Evolutionary conservation across 31 red algal genomes (phyloP), one percentile per base, ranked within the genome.

Genomic region (Bonnemaisonia californica): DNA sequence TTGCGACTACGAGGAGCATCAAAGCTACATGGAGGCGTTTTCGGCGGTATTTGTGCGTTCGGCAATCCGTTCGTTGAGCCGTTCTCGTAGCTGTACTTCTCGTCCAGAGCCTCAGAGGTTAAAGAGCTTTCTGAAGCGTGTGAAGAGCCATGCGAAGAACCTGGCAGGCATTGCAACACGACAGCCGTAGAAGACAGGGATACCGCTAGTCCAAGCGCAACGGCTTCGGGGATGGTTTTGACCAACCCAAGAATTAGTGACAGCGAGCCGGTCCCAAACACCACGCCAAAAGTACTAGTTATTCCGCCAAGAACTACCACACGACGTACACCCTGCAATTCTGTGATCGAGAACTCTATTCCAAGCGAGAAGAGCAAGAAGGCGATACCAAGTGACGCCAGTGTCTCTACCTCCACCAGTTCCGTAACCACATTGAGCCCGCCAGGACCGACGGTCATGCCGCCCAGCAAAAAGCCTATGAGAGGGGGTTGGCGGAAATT

Each of bases 371-470:
- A 95, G 64, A 95, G 86, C 42, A 95, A 27, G 54, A 95, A 90
- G 12, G 92, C 80, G 75, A 95, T 95, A 32, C 92, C 92, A 22
- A 95, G 64, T 18, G 87, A 90, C 28, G 92, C 92, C 19, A 95
- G 81, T 12, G 92, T 95, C 58, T 95, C 92, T 19, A 95, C 84
- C 56, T 95, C 92, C 2, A 95, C 92, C 3, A 95, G 92, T 34
- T 95, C 92, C 4, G 92, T 95, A 33, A 95, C 80, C 13, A 86
- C 69, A 11, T 64, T 77, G 23, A 95, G 24, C 16, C 87, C 87
- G 18, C 93, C 93, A 8, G 93, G 93, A 57, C 93, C 86, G 18
- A 95, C 74, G 29, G 79, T 84, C 87, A 95, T 95, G 34, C 93
- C 93, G 42, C 85, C 93, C 8, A 95, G 79, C 31, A 95, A 76